Base-by-base conservation (phyloP, 148 eudicot species). In the Agrostemma githago region DNA sequence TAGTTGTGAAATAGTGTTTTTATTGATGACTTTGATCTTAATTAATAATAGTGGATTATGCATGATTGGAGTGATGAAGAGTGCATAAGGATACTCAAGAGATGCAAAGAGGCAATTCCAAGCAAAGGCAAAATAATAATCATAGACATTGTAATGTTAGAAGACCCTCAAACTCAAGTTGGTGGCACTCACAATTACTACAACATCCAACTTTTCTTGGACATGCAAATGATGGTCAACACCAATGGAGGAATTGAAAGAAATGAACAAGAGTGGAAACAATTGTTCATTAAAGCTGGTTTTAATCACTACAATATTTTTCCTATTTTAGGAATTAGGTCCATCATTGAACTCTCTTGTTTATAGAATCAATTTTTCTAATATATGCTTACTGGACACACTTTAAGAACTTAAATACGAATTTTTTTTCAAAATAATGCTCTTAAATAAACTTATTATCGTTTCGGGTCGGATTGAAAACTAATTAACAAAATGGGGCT, bases 231-330 rank as follows among this genome's bases (percentile, higher is more conserved):
- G 81, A 1, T 59, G 53, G 19, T 62, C 16, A 2, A 12, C 15
- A 60, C 5, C 0, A 5, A 9, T 5, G 51, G 66, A 7, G 81
- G 81, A 16, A 78, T 67, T 46, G 73, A 78, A 73, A 66, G 81
- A 46, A 78, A 68, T n/a, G 77, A 73, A 78, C 6, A 73, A 26
- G 68, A 78, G 60, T 73, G 81, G 81, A 73, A 78, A 10, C 14
- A 43, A 8, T 59, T 78, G 6, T 73, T 78, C 40, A 4, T 11
- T 5, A 42, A 73, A 21, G 62, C 62, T 5, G 73, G 72, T 20
- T 78, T 48, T 48, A 8, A 48, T 48, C 53, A 48, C 53, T 48
- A 48, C 14, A 48, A 48, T 48, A 48, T 48, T 48, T 48, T 48
- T 48, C 53, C 53, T 2, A 48, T 48, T 8, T 48, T 48, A 8